Conservation (phyloP, 495 filamentous ascomycete genomes). For the Xylaria flabelliformis region DNA sequence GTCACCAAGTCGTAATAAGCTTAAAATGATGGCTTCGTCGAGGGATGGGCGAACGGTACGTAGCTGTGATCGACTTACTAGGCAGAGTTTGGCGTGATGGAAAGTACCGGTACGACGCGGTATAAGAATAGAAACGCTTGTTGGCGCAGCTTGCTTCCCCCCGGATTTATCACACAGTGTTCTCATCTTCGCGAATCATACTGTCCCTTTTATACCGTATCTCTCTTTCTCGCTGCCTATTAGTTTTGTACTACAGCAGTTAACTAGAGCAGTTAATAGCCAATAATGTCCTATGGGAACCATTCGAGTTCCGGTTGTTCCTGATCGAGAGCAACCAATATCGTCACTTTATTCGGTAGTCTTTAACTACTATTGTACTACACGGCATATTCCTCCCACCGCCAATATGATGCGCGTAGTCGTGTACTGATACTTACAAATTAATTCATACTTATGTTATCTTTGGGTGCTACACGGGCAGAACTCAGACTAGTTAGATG, state of each 20-base stretch:
- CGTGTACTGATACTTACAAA: background rate
- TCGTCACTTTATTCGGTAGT: background rate
- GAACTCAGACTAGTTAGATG: background rate
- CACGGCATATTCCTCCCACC: background rate
- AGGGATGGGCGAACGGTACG: slow-evolving; percentile 13
- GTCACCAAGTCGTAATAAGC: slow-evolving; percentile 11
- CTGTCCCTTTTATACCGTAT: background rate
- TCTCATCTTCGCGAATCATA: background rate
- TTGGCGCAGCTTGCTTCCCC: slow-evolving; percentile 16
- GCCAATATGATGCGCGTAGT: background rate
- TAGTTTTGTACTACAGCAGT: background rate
- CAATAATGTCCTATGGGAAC: background rate
- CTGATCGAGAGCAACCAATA: background rate
- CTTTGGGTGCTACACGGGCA: background rate
- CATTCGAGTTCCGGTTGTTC: background rate
- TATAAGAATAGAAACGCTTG: slow-evolving; percentile 22
- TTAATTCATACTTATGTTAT: background rate
- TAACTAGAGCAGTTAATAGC: background rate
- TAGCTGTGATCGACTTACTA: background rate
- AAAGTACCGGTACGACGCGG: slow-evolving; percentile 1
- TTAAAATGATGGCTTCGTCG: slow-evolving; percentile 19
- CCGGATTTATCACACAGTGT: slow-evolving; percentile 22
- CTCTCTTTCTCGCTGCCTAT: background rate
- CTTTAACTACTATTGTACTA: background rate
- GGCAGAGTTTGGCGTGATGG: background rate